Percentiles rank a stretch among this genome's conserved stretches.
phyloP scores from a whole-genome alignment of 2,329 filamentous ascomycete species.

The Colletotrichum agaves region DNA sequence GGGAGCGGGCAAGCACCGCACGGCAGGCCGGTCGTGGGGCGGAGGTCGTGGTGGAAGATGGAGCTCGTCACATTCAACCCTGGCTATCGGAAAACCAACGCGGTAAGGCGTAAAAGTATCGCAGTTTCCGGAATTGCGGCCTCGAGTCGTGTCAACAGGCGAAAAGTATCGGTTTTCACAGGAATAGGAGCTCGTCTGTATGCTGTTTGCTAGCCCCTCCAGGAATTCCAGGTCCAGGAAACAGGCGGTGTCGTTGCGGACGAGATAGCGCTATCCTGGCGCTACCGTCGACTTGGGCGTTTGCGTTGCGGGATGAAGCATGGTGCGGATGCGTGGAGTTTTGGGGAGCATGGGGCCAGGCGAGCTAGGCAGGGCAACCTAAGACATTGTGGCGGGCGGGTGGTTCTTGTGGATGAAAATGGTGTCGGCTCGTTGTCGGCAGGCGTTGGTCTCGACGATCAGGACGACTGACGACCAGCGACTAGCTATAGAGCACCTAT shows the following conservation, averaged over 20 bases:
- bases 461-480: background rate
- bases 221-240: background rate
- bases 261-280: slow-evolving; percentile 13
- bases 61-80: slow-evolving; percentile 3
- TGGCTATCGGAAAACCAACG: background rate
- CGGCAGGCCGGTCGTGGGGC: background rate
- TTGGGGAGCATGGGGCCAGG: background rate
- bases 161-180: background rate
- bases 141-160: background rate
- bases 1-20: slow-evolving; percentile 7
- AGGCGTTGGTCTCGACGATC: slow-evolving; percentile 11
- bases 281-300: background rate
- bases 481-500: background rate
- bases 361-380: background rate
- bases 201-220: background rate
- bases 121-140: background rate
- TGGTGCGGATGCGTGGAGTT: slow-evolving; percentile 10
- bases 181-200: background rate
- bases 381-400: slow-evolving; percentile 19
- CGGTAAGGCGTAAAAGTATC: background rate
- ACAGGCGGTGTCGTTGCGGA: slow-evolving; percentile 14
- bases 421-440: background rate
- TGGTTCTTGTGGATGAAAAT: background rate
- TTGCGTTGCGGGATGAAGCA: slow-evolving; percentile 10
- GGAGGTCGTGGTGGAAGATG: background rate